Evolutionary conservation across 148 eudicot species (phyloP), one percentile per base, ranked within the genome.

Genomic region (Cornus suecica): DNA sequence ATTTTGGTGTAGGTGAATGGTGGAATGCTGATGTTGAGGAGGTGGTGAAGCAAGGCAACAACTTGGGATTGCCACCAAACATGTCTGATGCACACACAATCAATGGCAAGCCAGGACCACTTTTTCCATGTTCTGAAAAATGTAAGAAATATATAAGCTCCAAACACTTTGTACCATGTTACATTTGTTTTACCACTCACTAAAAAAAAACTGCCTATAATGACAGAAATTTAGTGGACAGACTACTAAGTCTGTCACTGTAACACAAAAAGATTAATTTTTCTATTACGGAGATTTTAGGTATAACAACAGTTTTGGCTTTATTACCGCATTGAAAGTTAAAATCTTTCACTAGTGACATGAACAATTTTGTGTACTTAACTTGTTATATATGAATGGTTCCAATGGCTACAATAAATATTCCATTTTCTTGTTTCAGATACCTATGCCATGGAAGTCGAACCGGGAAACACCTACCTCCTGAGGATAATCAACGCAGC

Each of bases 71-170:
- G 66, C 89, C 89, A 11, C 95, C 95, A 1, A 84, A 83, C 34
- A 78, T 77, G 75, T 88, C 94, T 0, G 92, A 90, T 82, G 91
- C 94, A n/a, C 88, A 86, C 66, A 86, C 91, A 2, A 90, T 90
- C 76, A 90, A 90, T 67, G 94, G 91, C n/a, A 83, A 86, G 56
- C 91, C 91, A 25, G 94, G 91, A 11, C 87, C 88, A 7, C 72
- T 88, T 10, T 88, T 84, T 66, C 90, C 87, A 31, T 90, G 94
- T 64, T 86, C 86, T 3, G 83, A 88, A 70, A 90, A 90, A 76
- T 74, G 93, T 86, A 84, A 79, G 85, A 65, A 1, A n/a, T 30
- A 7, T 45, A 41, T 41, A 4, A 41, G 45, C 45, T 41, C 45
- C n/a, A n/a, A n/a, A n/a, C n/a, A n/a, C n/a, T n/a, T n/a, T n/a